Conservation (phyloP, 108 stramenopile species). For the Epipyxis sp. region DNA sequence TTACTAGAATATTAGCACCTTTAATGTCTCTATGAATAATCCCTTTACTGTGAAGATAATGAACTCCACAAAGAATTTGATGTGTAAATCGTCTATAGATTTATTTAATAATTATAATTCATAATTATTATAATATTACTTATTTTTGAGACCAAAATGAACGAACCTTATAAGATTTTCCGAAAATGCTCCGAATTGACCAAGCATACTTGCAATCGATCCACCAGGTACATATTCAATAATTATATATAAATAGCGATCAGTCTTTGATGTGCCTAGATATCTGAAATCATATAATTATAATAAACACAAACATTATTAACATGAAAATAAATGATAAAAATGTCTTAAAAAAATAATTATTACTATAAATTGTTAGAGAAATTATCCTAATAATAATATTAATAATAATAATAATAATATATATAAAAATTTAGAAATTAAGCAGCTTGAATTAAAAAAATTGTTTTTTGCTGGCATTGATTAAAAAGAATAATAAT, state of each 20-base stretch:
- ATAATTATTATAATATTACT: too few species aligned
- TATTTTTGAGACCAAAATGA: too few species aligned
- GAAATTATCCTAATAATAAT: too few species aligned
- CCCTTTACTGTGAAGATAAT: conserved; percentile 80
- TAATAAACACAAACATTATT: neutral
- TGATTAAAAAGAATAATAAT: too few species aligned
- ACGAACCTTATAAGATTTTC: conserved; percentile 43
- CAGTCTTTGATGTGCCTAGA: conserved; percentile 44
- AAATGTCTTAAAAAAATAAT: too few species aligned
- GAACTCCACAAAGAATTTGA: conserved; percentile 75
- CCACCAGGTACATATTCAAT: conserved; percentile 61
- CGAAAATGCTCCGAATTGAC: conserved; percentile 49
- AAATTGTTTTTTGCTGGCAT: too few species aligned
- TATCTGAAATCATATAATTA: conserved; percentile 28
- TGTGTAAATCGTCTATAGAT: conserved; percentile 37
- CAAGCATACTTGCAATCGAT: conserved; percentile 46
- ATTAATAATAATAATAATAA: too few species aligned
- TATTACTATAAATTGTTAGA: too few species aligned
- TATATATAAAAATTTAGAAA: too few species aligned
- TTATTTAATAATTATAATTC: too few species aligned
- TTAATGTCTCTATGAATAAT: conserved; percentile 90
- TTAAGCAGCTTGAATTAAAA: too few species aligned
- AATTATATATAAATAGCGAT: conserved; percentile 48
- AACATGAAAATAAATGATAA: too few species aligned
- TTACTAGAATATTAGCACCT: conserved; percentile 85